phyloP scores from a whole-genome alignment of 2,329 filamentous ascomycete species.

The Arthrobotrys musiformis region DNA sequence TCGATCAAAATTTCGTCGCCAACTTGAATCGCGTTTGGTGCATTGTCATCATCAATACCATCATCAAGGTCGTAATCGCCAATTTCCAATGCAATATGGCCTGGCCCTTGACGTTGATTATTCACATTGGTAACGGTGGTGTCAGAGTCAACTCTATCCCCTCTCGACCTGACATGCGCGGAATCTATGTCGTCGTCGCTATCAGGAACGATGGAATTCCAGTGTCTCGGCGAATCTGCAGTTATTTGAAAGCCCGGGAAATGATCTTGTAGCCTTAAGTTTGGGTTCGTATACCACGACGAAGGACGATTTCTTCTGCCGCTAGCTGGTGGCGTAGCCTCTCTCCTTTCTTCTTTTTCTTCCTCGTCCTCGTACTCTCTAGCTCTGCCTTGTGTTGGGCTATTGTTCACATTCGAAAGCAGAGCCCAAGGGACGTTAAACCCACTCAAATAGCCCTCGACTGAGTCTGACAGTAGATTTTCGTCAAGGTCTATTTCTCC shows the following conservation, averaged over 20 bases:
- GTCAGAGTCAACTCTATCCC: neutral
- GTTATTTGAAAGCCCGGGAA: neutral
- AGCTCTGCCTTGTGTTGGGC: neutral
- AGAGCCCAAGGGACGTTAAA: conserved; percentile 25
- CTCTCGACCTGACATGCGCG: neutral
- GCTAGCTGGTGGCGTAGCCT: neutral
- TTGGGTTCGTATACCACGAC: neutral
- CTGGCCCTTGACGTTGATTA: neutral
- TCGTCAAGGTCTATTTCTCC: conserved; percentile 2
- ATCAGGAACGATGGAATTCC: neutral
- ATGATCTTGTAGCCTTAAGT: neutral
- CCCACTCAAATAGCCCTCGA: neutral
- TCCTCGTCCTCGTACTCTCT: neutral
- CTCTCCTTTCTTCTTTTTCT: conserved; percentile 13
- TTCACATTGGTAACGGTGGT: neutral
- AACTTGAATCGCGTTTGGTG: neutral
- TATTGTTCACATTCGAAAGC: too few relatives aligned
- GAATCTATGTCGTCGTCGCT: conserved; percentile 11
- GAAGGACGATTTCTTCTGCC: neutral
- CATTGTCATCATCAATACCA: neutral
- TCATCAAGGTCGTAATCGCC: neutral
- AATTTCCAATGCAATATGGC: neutral
- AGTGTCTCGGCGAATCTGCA: neutral
- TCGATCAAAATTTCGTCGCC: neutral
- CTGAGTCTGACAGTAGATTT: neutral